Base-by-base conservation (phyloP, 371 early-diverging fungal genomes). In the Syncephalastrum monosporum region DNA sequence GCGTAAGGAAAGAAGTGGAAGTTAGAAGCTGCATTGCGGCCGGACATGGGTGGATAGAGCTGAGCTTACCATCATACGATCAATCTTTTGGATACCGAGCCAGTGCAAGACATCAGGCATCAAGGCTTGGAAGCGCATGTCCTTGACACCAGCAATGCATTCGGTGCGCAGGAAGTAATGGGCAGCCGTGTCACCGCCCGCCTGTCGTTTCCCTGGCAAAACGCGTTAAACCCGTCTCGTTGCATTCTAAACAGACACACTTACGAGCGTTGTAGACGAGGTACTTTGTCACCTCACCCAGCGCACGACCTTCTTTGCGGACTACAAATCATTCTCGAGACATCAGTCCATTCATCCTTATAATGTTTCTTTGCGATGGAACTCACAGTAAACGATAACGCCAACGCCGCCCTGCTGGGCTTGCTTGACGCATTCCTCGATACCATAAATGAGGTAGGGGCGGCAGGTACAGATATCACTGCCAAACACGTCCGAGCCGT, bases 21-120 rank as follows among this genome's bases (percentile, higher is more conserved):
- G 57, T 24, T 24, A 47, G n/a, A 41, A 24, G 19, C 29, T 24
- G 17, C n/a, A 42, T 3, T 10, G 27, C 8, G 7, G 15, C 45
- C 5, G 47, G 24, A 5, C 7, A 5, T n/a, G 33, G 19, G n/a
- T 49, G 23, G 27, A 15, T 41, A 13, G 41, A 55, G 23, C 61
- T 64, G 41, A 55, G 23, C 61, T 64, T 76, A 76, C 80, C 75
- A 96, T 94, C 85, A 97, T 91, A 41, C 91, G 81, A 68, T 97
- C 97, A 72, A 97, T 95, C 72, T 94, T 95, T 60, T 86, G 84
- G 63, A 97, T 91, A 23, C 97, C 96, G 21, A 97, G 74, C 97
- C 97, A 97, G 63, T 97, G 97, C 64, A 97, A 75, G 4, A 95
- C 94, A 70, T 97, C 97, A 14, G 97, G 97, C 97, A 97, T 97